Base-by-base conservation (phyloP, 257 asterid species). In the Handroanthus guayacan region DNA sequence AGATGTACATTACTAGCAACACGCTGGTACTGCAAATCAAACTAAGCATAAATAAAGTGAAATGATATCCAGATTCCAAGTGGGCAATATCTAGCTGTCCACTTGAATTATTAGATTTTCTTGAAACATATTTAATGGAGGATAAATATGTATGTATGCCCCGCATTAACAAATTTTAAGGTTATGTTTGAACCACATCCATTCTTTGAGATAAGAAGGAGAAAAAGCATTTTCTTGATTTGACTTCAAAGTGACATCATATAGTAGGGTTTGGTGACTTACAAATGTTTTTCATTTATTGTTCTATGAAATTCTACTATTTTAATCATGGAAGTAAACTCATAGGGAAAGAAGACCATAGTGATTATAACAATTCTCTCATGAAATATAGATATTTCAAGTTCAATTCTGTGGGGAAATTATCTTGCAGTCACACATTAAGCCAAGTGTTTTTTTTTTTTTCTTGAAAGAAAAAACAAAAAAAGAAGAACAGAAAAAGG, bases 71-170 rank as follows among this genome's bases (percentile, higher is more conserved):
- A 66, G 34, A 37, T 79, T 74, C 79, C 66, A 58, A 73, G 76
- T 79, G 79, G 75, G 57, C 51, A 60, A 77, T 25, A 25, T 69
- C 81, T 61, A 77, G 81, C 69, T 62, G 77, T 72, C 74, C 77
- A 78, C 77, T 43, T 44, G 34, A 54, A 62, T 71, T 43, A 76
- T 52, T 36, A 41, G 6, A 41, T 52, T 9, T 39, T 47, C 4
- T 5, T 13, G 65, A 41, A 25, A 10, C 65, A 60, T 25, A 2
- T 25, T 25, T 36, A 34, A 34, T 61, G 67, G 45, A 34, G 10
- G 67, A 61, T 57, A 57, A 31, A 31, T 34, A 36, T 61, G 65
- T 9, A 12, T 31, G 45, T 18, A 34, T 41, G 44, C 7, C 9
- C 44, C 66, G 36, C 7, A 61, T 34, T 61, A 36, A 34, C 17